phyloP scores from a whole-genome alignment of 225 moss, liverwort and hornwort species.

The Marchantia paleacea region DNA sequence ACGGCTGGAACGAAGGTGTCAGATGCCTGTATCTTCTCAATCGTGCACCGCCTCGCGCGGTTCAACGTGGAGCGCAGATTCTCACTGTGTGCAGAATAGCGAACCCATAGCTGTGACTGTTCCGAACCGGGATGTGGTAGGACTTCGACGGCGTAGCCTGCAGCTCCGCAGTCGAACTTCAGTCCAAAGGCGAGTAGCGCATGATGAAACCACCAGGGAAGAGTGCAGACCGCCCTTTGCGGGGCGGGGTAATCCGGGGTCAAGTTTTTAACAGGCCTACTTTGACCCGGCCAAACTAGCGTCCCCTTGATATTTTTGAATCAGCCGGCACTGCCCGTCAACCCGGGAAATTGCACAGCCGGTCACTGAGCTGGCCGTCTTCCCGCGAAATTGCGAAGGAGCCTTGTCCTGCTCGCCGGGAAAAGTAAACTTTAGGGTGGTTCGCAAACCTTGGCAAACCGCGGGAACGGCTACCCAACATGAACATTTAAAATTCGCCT shows the following conservation, averaged over 20 bases:
- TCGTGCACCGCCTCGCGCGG: slow-evolving; percentile 9
- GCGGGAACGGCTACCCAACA: slow-evolving; percentile 5
- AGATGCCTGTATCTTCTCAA: neutral
- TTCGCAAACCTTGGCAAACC: neutral
- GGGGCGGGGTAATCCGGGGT: neutral
- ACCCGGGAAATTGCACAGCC: neutral
- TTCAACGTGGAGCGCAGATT: neutral
- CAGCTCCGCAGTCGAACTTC: neutral
- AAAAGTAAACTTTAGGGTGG: neutral
- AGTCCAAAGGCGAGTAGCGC: neutral
- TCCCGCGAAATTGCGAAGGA: neutral
- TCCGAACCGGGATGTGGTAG: neutral
- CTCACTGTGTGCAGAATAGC: neutral
- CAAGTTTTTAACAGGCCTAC: neutral
- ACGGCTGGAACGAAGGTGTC: neutral
- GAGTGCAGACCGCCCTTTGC: neutral
- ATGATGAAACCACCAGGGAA: neutral
- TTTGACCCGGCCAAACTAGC: slow-evolving; percentile 4
- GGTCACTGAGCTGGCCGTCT: neutral
- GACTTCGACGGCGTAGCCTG: neutral
- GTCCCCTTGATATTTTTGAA: slow-evolving; percentile 8
- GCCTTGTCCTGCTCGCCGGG: slow-evolving; percentile 8
- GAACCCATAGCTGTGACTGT: neutral
- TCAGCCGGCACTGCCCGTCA: neutral
- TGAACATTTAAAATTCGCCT: neutral